Percentiles rank a stretch among this genome's conserved stretches.
Evolutionary conservation across 345 rosid genomes (phyloP).

Genomic region (Clarkia xantiana): DNA sequence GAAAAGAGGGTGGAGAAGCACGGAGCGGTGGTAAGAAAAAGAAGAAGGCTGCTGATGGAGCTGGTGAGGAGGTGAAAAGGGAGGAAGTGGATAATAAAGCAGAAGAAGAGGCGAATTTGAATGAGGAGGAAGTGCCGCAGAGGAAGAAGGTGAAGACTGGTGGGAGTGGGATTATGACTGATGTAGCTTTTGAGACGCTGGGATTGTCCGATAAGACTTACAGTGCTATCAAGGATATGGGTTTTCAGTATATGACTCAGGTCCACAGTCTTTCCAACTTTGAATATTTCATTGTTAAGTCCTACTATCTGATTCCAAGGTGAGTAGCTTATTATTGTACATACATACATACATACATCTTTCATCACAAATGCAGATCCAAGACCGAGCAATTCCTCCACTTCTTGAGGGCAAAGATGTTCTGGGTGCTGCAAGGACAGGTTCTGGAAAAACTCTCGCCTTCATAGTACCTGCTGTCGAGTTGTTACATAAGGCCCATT

Average conservation of each 20-base stretch:
- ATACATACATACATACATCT: no score
- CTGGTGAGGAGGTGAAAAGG: background rate
- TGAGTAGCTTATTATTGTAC: no score
- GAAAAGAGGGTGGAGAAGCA: conserved; percentile 2
- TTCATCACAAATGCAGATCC: conserved; percentile 39
- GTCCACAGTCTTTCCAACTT: conserved; percentile 11
- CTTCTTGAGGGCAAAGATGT: conserved; percentile 84
- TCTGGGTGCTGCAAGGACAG: conserved; percentile 96
- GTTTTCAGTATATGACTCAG: conserved; percentile 75
- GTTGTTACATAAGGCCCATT: conserved; percentile 49
- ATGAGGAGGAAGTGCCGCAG: conserved; percentile 8
- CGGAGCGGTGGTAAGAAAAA: conserved; percentile 5
- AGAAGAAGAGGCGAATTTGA: background rate
- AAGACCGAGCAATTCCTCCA: conserved; percentile 70
- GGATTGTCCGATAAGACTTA: conserved; percentile 55
- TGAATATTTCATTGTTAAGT: background rate
- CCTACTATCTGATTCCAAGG: background rate
- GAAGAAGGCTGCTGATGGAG: conserved; percentile 1
- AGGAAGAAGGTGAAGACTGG: conserved; percentile 15
- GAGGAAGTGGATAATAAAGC: background rate
- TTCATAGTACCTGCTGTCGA: conserved; percentile 86
- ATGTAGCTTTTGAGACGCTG: conserved; percentile 52
- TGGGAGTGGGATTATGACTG: conserved; percentile 69
- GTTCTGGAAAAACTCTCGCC: conserved; percentile 95
- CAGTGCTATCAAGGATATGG: conserved; percentile 61